Percentiles rank a stretch among this genome's conserved stretches.
phyloP scores from a whole-genome alignment of 495 filamentous ascomycete genomes.

The Aspergillus sparsus region DNA sequence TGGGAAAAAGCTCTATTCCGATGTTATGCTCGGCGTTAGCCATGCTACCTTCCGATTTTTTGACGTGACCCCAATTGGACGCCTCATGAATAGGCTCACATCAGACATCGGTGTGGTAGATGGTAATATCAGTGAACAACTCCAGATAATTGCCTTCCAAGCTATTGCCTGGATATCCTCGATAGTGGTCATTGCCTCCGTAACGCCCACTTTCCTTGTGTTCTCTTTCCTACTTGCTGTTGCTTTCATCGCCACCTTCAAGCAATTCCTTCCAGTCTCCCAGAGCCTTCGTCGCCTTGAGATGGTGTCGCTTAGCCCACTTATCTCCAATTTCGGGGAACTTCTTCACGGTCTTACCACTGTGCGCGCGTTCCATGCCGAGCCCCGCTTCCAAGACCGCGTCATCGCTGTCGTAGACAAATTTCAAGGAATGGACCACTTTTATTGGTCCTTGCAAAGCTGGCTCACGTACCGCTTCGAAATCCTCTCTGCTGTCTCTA shows the following conservation, averaged over 20 bases:
- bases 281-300: constrained; percentile 79
- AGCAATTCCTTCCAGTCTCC: constrained; percentile 75
- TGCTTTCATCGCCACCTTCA: constrained; percentile 67
- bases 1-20: constrained; percentile 68
- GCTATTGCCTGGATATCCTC: constrained; percentile 69
- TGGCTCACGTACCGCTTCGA: constrained; percentile 84
- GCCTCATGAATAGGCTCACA: constrained; percentile 84
- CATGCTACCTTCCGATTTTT: constrained; percentile 84
- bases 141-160: constrained; percentile 64
- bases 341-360: constrained; percentile 77
- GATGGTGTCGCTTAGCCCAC: constrained; percentile 77
- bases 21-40: constrained; percentile 67
- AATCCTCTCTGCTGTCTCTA: constrained; percentile 65
- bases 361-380: constrained; percentile 71
- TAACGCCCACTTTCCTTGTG: constrained; percentile 71
- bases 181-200: constrained; percentile 69
- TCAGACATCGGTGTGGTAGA: constrained; percentile 83
- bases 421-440: constrained; percentile 91
- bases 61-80: constrained; percentile 79
- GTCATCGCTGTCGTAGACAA: constrained; percentile 75
- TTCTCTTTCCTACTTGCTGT: constrained; percentile 64
- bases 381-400: constrained; percentile 70
- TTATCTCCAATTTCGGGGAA: constrained; percentile 84
- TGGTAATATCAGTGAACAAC: constrained; percentile 70
- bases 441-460: constrained; percentile 82